Base-by-base conservation (phyloP, 352 stramenopile genomes). In the Globisporangium solare region DNA sequence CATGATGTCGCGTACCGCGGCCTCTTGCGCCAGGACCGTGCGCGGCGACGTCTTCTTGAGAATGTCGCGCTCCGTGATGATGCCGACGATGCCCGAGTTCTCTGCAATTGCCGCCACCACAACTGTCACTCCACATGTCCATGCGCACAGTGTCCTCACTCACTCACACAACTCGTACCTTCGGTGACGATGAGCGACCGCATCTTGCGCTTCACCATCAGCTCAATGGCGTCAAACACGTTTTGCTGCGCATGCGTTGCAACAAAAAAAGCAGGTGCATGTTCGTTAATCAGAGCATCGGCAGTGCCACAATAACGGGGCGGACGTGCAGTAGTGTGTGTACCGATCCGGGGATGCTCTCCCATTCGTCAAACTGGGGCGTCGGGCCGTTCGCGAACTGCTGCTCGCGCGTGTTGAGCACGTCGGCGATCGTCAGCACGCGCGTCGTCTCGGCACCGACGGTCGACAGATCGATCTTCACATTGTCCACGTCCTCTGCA, bases 41-140 rank as follows among this genome's bases (percentile, higher is more conserved):
- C 76, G 68, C 18, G 74, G 79, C 32, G 70, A 86, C 18, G 74
- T 80, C 70, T 94, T 94, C 41, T 83, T 87, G 24, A 94, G 58
- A 15, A 94, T 71, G 49, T 94, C 83, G 47, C 83, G 76, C 71
- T 94, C 83, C 3, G 83, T 94, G 17, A 94, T 78, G 56, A 94
- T 94, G 6, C 83, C 83, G 3, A 94, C 79, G 43, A 94, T 84
- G 0, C 81, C 83, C 40, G 70, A 67, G 32, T 66, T 79, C 21
- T 81, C 75, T 82, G 54, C 37, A 52, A n/a, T 35, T 6, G 27
- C 7, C 27, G 27, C 7, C 27, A 35, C 27, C 27, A 35, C 27
- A 35, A 35, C 3, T 11, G 27, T 35, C 10, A 35, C 27, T 35
- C 27, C 10, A 35, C 27, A 35, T 35, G 10, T 35, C 27, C 27